phyloP scores from a whole-genome alignment of 2,329 filamentous ascomycete genomes.

The Pseudogymnoascus sp. region DNA sequence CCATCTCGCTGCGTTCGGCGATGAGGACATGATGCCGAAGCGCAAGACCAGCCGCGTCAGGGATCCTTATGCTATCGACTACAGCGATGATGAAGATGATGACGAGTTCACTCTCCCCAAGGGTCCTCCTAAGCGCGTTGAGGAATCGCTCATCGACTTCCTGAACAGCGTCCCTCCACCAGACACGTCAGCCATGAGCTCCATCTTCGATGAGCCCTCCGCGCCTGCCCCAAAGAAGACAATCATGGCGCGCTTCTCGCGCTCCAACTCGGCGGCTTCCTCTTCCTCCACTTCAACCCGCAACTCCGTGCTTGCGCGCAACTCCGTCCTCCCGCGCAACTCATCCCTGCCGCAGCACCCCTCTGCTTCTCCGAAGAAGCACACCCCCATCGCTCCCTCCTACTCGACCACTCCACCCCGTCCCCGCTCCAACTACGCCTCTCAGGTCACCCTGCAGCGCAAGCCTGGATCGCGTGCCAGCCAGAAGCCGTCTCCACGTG shows the following conservation, averaged over 20 bases:
- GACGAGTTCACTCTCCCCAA: constrained; percentile 16
- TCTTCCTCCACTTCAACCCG: constrained; percentile 26
- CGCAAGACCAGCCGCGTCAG: constrained; percentile 70
- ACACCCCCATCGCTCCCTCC: constrained; percentile 27
- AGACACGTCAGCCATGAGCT: constrained; percentile 1
- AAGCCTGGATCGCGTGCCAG: constrained; percentile 26
- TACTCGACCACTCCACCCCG: constrained; percentile 44
- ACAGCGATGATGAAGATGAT: constrained; percentile 41
- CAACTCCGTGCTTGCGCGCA: constrained; percentile 26
- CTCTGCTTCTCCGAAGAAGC: constrained; percentile 30
- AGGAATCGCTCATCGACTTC: constrained; percentile 69
- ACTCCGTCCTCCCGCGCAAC: constrained; percentile 23
- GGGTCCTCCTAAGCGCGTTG: constrained; percentile 34
- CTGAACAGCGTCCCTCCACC: constrained; percentile 62
- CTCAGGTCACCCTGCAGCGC: constrained; percentile 18
- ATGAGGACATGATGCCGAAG: constrained; percentile 47
- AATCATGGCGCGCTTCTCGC: constrained; percentile 51
- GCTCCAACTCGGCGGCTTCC: constrained; percentile 16
- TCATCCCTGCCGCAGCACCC: constrained; percentile 22
- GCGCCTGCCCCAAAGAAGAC: constrained; percentile 31
- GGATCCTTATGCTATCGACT: constrained; percentile 91
- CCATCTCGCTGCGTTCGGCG: constrained; percentile 15
- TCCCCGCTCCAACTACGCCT: constrained; percentile 15
- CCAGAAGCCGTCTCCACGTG: constrained; percentile 50
- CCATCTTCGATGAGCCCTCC: neutral